Conservation (phyloP, 805 yeast genomes). For the Barnettozyma botsteinii region DNA sequence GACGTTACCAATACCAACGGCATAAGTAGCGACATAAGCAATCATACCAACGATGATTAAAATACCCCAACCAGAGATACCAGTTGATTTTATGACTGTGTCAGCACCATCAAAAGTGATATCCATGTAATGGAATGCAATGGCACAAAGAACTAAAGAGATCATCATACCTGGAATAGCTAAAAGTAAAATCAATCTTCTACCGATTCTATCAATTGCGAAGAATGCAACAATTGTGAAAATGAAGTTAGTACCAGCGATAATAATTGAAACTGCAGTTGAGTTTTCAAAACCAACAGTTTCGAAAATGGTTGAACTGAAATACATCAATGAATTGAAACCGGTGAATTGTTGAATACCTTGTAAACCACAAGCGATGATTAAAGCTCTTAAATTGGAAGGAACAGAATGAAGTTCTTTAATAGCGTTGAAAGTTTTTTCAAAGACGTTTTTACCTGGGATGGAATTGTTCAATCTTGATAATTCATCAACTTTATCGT, state of each 20-base stretch:
- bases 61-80: slow-evolving; percentile 78
- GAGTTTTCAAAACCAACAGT: slow-evolving; percentile 85
- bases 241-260: slow-evolving; percentile 91
- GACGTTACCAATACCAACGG: slow-evolving; percentile 92
- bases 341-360: slow-evolving; percentile 97
- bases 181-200: slow-evolving; percentile 70
- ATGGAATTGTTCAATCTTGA: slow-evolving; percentile 39
- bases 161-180: slow-evolving; percentile 84
- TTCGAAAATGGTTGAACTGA: slow-evolving; percentile 86
- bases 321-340: slow-evolving; percentile 94
- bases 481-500: slow-evolving; percentile 64
- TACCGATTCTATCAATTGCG: slow-evolving; percentile 82
- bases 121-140: slow-evolving; percentile 85
- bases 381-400: slow-evolving; percentile 81
- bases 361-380: slow-evolving; percentile 89
- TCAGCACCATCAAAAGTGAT: slow-evolving; percentile 47
- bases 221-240: slow-evolving; percentile 83
- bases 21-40: slow-evolving; percentile 81
- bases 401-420: slow-evolving; percentile 60
- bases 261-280: slow-evolving; percentile 89
- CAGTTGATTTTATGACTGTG: slow-evolving; percentile 31
- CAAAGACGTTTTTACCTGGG: slow-evolving; percentile 42
- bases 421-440: slow-evolving; percentile 54
- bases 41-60: slow-evolving; percentile 84
- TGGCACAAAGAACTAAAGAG: slow-evolving; percentile 73